Percentiles rank a stretch among this genome's conserved stretches.
Conservation (phyloP, 257 asterid genomes). For the Solanum paucissectum region DNA sequence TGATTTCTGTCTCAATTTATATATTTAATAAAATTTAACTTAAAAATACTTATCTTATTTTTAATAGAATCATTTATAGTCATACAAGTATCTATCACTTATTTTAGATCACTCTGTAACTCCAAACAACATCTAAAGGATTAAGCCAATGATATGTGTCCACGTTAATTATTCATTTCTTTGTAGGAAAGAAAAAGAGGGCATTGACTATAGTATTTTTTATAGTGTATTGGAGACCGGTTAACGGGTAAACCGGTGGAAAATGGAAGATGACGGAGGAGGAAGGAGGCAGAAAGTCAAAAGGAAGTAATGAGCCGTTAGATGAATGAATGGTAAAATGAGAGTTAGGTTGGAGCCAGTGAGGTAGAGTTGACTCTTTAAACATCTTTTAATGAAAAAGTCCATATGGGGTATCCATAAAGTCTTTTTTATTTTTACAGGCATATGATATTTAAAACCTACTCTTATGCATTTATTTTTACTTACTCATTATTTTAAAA, state of each 20-base stretch:
- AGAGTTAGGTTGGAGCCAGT: slow-evolving; percentile 32
- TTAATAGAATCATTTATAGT: too few species aligned
- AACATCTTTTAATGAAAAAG: slow-evolving; percentile 18
- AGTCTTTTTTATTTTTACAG: not conserved
- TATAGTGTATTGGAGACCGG: slow-evolving; percentile 12
- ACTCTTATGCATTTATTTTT: not conserved
- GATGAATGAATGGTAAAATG: slow-evolving; percentile 9
- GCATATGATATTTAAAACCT: not conserved
- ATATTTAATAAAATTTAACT: too few species aligned
- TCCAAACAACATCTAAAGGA: not conserved
- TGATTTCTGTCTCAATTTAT: not conserved
- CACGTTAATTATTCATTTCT: slow-evolving; percentile 17
- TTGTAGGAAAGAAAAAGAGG: slow-evolving; percentile 2
- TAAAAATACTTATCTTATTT: too few species aligned
- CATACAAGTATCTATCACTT: too few species aligned
- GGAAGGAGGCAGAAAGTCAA: slow-evolving; percentile 43
- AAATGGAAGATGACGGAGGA: slow-evolving; percentile 1
- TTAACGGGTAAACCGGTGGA: slow-evolving; percentile 20
- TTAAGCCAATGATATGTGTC: slow-evolving; percentile 4
- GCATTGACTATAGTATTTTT: slow-evolving; percentile 24
- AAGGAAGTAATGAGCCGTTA: slow-evolving; percentile 59
- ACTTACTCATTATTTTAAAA: not conserved
- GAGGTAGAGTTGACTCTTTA: slow-evolving; percentile 32
- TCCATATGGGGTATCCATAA: not conserved
- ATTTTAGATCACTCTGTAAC: too few species aligned